Percentiles rank a stretch among this genome's conserved stretches.
These are phyloP conservation scores for Termitomyces sp. DNA, from an alignment of 768 basidiomycete genomes.

Conservation along the genomic window DNA sequence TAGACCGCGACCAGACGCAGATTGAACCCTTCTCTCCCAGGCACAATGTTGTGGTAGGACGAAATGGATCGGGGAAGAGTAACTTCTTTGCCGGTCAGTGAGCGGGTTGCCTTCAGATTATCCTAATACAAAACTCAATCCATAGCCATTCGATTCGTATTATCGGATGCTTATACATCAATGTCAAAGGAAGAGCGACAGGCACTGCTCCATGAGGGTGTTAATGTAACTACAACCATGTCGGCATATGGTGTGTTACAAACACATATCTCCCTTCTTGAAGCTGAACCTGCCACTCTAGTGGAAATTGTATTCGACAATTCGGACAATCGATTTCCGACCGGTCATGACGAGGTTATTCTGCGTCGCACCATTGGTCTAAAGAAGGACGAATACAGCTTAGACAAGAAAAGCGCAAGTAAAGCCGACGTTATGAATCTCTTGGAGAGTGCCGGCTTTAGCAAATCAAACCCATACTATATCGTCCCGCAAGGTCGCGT, in stretches of 20 bases:
- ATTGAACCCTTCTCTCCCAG: conserved; percentile 93
- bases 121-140: not conserved
- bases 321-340: conserved; percentile 90
- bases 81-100: conserved; percentile 93
- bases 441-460: conserved; percentile 95
- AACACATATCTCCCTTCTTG: not conserved
- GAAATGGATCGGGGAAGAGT: conserved; percentile 97
- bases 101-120: not conserved
- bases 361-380: conserved; percentile 92
- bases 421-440: conserved; percentile 98
- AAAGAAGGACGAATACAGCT: conserved; percentile 98
- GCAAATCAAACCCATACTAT: conserved; percentile 97
- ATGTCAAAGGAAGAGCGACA: conserved; percentile 93
- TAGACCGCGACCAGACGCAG: conserved; percentile 84
- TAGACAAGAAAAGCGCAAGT: conserved; percentile 92
- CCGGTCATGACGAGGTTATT: conserved; percentile 81
- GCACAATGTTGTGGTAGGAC: conserved; percentile 95
- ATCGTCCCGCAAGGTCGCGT: conserved; percentile 98
- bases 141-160: conserved; percentile 91
- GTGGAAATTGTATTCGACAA: conserved; percentile 98
- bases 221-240: conserved; percentile 81
- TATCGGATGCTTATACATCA: conserved; percentile 96
- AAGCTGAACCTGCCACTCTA: conserved; percentile 17
- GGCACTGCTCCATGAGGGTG: conserved; percentile 90
- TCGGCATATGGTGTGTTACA: conserved; percentile 76